Base-by-base conservation (phyloP, 192 early-diverging fungal genomes). In the Dissophora globulifera region DNA sequence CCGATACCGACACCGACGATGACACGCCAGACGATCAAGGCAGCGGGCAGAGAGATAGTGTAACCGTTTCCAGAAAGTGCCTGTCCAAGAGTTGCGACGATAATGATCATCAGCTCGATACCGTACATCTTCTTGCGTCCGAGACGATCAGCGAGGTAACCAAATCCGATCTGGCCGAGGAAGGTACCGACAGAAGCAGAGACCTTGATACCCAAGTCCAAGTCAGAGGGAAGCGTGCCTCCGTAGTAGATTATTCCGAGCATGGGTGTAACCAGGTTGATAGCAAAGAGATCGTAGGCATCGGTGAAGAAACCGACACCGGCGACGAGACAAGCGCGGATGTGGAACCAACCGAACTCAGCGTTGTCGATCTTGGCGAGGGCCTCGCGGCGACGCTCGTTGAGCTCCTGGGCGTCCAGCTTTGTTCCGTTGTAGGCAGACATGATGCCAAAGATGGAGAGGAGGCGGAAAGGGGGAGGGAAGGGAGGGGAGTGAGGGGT, bases 211-310 rank as follows among this genome's bases (percentile, higher is more conserved):
- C 90, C 84, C 33, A 88, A 89, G 75, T 98, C 96, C 56, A 91
- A 81, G 53, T 89, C 84, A 0, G 63, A 42, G 22, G 91, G 89
- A 46, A 88, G 72, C 9, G 80, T 84, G 2, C 67, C 69, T 13
- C 64, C 67, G 30, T 58, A 93, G 76, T 90, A 92, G 30, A 91
- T 83, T 49, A 76, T 86, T 11, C 89, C 90, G 33, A 96, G 79
- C 88, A 98, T 98, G 48, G 92, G 84, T 7, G 94, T 85, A 10
- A 93, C 92, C 52, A 96, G 79, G 59, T 91, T 91, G 76, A 98
- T 96, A 57, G 94, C 92, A 62, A 96, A 96, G 72, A 95, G 91
- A 80, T 98, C 96, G 79, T 96, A 96, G 15, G 94, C 89, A 72
- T 98, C 95, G 42, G 93, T 94, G 59, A 95, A 91, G 83, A 97